A percentile compares a stretch with the other conserved stretches of the same genome.
Conservation (phyloP, 768 basidiomycete species). For the Tylopilus rubrobrunneus region DNA sequence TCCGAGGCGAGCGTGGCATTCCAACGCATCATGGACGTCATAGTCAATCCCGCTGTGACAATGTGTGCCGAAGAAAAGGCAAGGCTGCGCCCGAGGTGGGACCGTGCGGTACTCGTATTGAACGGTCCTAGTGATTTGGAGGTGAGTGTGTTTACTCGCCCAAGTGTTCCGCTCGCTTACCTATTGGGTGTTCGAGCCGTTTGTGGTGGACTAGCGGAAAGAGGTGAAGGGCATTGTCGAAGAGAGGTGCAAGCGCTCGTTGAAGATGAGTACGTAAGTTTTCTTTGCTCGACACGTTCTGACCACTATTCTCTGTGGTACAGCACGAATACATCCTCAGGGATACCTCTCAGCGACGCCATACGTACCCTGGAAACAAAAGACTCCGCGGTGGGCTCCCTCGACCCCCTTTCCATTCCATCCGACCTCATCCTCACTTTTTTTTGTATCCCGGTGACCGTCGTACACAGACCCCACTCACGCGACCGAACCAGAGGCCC, state of each 20-base stretch:
- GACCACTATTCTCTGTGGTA: not conserved
- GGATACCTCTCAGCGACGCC: slow-evolving; percentile 26
- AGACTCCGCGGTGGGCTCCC: slow-evolving; percentile 55
- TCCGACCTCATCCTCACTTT: no score
- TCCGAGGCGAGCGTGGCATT: slow-evolving; percentile 18
- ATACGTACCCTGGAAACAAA: slow-evolving; percentile 22
- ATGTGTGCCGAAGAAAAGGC: slow-evolving; percentile 76
- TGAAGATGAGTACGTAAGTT: slow-evolving; percentile 81
- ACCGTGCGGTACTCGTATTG: slow-evolving; percentile 75
- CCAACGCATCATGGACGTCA: slow-evolving; percentile 64
- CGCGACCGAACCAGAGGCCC: no score
- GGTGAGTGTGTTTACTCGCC: slow-evolving; percentile 19
- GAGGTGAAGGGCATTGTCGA: slow-evolving; percentile 57
- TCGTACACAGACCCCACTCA: no score
- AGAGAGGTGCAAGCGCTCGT: slow-evolving; percentile 58
- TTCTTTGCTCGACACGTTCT: no score
- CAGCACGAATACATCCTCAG: slow-evolving; percentile 23
- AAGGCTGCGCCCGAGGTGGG: slow-evolving; percentile 60
- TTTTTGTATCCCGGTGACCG: no score
- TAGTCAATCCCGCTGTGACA: slow-evolving; percentile 79
- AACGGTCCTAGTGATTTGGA: slow-evolving; percentile 88
- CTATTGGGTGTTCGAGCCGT: slow-evolving; percentile 51
- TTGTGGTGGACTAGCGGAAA: slow-evolving; percentile 59
- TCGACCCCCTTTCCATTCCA: no score
- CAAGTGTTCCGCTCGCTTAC: not conserved